Percentiles rank a stretch among this genome's conserved stretches.
These are phyloP conservation scores for Amaranthus cruentus DNA, from an alignment of 148 eudicot genomes.

Conservation along the genomic window DNA sequence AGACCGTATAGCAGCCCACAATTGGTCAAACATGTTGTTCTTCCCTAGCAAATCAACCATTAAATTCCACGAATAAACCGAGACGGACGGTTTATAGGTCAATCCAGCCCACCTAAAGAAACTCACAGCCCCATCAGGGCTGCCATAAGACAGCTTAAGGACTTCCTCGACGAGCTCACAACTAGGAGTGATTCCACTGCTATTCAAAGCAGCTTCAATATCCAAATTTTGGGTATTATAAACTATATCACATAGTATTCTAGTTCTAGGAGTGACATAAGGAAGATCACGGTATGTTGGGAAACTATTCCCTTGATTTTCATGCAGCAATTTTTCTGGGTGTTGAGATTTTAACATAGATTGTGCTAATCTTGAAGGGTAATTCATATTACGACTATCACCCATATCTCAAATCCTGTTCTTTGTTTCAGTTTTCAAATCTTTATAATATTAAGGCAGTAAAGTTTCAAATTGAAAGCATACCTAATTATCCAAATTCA, in stretches of 20 bases:
- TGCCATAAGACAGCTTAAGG: conserved; percentile 59
- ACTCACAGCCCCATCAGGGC: conserved; percentile 49
- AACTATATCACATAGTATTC: conserved; percentile 56
- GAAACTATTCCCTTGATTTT: conserved; percentile 20
- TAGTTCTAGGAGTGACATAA: conserved; percentile 46
- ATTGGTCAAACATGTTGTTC: conserved; percentile 62
- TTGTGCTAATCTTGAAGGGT: conserved; percentile 21
- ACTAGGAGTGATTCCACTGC: conserved; percentile 43
- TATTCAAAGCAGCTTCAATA: conserved; percentile 37
- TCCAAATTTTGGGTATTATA: conserved; percentile 29
- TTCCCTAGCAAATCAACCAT: conserved; percentile 89
- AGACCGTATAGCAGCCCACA: conserved; percentile 88
- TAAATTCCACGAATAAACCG: conserved; percentile 58
- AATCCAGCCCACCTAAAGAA: conserved; percentile 73
- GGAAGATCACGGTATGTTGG: conserved; percentile 38
- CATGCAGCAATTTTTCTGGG: conserved; percentile 17
- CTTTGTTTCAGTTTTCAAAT: conserved; percentile 12
- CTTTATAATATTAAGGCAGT: conserved; percentile 9
- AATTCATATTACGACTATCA: conserved; percentile 22
- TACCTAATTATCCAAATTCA: no score
- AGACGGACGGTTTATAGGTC: conserved; percentile 39
- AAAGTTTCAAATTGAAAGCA: no score
- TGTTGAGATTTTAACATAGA: conserved; percentile 17
- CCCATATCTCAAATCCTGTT: conserved; percentile 24
- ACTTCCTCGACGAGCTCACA: conserved; percentile 64